phyloP scores from a whole-genome alignment of 2,329 filamentous ascomycete species.

The Byssothecium circinans region DNA sequence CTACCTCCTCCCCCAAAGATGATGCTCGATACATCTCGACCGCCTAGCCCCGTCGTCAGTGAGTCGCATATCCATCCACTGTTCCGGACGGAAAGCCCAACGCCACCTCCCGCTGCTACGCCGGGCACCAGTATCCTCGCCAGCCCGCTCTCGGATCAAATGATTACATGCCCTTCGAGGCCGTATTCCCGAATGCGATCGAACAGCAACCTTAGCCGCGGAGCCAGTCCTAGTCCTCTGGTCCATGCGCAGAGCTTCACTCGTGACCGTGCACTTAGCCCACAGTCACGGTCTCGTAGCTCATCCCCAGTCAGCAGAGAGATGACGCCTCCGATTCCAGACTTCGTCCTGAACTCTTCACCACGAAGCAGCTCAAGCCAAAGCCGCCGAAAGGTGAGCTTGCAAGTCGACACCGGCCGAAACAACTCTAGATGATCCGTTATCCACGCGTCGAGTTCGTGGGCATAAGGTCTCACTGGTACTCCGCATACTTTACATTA shows the following conservation, averaged over 20 bases:
- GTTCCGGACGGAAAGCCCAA: constrained; percentile 72
- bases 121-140: constrained; percentile 72
- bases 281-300: constrained; percentile 26
- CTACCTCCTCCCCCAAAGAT: constrained; percentile 38
- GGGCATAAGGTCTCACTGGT: not conserved
- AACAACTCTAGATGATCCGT: constrained; percentile 1
- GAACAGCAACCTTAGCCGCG: constrained; percentile 24
- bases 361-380: constrained; percentile 42
- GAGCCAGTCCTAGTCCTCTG: constrained; percentile 26
- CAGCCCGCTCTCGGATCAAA: constrained; percentile 67
- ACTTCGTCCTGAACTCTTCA: constrained; percentile 47
- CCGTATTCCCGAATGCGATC: constrained; percentile 44
- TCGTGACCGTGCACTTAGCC: constrained; percentile 25
- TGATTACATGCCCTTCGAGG: constrained; percentile 52
- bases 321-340: constrained; percentile 48
- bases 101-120: constrained; percentile 63
- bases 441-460: not conserved
- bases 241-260: constrained; percentile 26
- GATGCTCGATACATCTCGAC: constrained; percentile 37
- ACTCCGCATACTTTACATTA: not conserved
- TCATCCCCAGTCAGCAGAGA: constrained; percentile 41
- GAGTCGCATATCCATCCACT: constrained; percentile 77
- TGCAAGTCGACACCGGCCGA: constrained; percentile 18
- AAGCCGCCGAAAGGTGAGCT: constrained; percentile 28
- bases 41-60: constrained; percentile 46